Evolutionary conservation across 2,329 filamentous ascomycete species (phyloP).

Genomic region (Trichoderma pleuroti): DNA sequence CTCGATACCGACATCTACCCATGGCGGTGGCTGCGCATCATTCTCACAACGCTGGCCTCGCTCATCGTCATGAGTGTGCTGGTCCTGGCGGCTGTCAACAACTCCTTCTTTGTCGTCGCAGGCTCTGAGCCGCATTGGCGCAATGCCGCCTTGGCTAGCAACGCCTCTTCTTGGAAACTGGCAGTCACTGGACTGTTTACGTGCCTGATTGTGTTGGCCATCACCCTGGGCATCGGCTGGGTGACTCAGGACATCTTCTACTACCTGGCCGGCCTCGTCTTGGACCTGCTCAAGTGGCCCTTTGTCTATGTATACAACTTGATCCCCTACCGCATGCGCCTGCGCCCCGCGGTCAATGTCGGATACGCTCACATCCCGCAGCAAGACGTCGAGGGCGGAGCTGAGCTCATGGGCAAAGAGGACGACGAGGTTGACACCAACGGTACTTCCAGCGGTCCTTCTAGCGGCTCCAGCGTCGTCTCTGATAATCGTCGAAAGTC

Average conservation of each 20-base stretch:
- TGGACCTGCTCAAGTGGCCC: slow-evolving; percentile 28
- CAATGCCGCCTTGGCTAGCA: slow-evolving; percentile 32
- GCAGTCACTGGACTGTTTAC: slow-evolving; percentile 31
- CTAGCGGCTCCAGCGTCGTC: background rate
- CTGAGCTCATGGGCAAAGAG: slow-evolving; percentile 20
- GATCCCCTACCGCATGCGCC: slow-evolving; percentile 2
- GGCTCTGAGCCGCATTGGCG: slow-evolving; percentile 35
- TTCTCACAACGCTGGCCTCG: slow-evolving; percentile 19
- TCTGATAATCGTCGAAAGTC: slow-evolving; percentile 4
- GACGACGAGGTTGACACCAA: slow-evolving; percentile 9
- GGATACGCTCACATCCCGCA: slow-evolving; percentile 28
- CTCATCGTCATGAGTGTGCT: slow-evolving; percentile 26
- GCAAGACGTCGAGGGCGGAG: slow-evolving; percentile 24
- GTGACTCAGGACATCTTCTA: slow-evolving; percentile 28
- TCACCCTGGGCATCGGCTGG: slow-evolving; percentile 25
- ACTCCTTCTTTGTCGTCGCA: slow-evolving; percentile 27
- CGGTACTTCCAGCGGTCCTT: background rate
- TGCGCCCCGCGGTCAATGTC: background rate
- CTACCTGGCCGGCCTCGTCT: slow-evolving; percentile 18
- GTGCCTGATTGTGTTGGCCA: slow-evolving; percentile 23
- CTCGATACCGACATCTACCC: slow-evolving; percentile 26
- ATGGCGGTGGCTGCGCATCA: slow-evolving; percentile 24
- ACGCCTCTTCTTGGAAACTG: slow-evolving; percentile 30
- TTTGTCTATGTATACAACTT: slow-evolving; percentile 20
- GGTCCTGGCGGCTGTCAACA: slow-evolving; percentile 24